phyloP scores from a whole-genome alignment of 2,329 filamentous ascomycete species.

The Aspergillus nomiae region DNA sequence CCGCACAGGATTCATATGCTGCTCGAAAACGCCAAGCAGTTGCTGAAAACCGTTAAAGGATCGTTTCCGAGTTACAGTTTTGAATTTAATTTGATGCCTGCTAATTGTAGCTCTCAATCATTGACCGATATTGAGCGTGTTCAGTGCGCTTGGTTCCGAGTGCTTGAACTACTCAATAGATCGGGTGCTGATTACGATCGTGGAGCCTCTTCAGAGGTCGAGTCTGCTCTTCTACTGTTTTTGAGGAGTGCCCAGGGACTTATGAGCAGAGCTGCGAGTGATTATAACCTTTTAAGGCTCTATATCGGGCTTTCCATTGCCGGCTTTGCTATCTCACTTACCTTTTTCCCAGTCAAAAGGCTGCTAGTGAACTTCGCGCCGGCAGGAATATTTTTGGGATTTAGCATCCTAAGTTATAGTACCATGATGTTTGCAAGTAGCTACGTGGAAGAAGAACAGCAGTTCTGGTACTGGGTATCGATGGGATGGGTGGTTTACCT shows the following conservation, averaged over 20 bases:
- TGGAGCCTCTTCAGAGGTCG: constrained; percentile 20
- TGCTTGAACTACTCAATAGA: constrained; percentile 24
- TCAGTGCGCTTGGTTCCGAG: constrained; percentile 68
- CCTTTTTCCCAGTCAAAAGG: constrained; percentile 33
- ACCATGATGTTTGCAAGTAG: constrained; percentile 97
- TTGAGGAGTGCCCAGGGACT: constrained; percentile 71
- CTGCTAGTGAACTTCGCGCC: constrained; percentile 29
- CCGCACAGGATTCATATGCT: constrained; percentile 68
- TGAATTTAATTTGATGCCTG: constrained; percentile 25
- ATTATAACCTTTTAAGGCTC: constrained; percentile 71
- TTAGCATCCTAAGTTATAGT: constrained; percentile 66
- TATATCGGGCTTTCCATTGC: constrained; percentile 39
- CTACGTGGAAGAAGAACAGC: constrained; percentile 97
- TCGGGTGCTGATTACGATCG: constrained; percentile 10
- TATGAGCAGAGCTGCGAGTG: constrained; percentile 88
- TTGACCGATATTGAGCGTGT: constrained; percentile 55
- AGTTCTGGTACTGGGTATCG: constrained; percentile 95
- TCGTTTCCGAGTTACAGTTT: constrained; percentile 65
- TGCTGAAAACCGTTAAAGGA: constrained; percentile 73
- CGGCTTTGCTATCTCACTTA: constrained; percentile 45
- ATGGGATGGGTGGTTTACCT: constrained; percentile 52
- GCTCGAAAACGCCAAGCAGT: constrained; percentile 76
- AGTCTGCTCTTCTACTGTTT: constrained; percentile 54
- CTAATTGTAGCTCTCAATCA: constrained; percentile 25
- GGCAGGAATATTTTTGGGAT: constrained; percentile 44